Evolutionary conservation across 306 rosid genomes (phyloP).

Genomic region (Sophora flavescens): DNA sequence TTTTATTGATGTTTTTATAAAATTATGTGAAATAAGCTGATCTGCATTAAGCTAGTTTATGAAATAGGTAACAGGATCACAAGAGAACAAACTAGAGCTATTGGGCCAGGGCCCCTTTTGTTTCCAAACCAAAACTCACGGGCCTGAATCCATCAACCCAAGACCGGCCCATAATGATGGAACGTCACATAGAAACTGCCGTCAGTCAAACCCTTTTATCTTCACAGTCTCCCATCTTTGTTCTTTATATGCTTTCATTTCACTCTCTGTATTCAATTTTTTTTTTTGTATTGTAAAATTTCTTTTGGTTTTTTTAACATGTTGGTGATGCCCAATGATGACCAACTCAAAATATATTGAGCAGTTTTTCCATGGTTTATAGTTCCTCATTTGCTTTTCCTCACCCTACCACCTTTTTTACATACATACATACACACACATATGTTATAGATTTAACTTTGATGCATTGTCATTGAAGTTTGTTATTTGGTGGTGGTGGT

Average conservation of each 20-base stretch:
- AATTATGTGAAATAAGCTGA: no score
- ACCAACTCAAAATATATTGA: conserved; percentile 33
- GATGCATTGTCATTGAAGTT: not conserved
- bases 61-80: not conserved
- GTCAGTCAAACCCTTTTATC: not conserved
- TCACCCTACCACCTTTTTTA: not conserved
- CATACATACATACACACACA: not conserved
- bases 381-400: conserved; percentile 41
- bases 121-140: no score
- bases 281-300: no score
- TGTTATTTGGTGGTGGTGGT: conserved; percentile 26
- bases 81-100: not conserved
- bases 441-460: not conserved
- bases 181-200: not conserved
- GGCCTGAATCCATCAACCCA: not conserved
- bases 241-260: not conserved
- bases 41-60: not conserved
- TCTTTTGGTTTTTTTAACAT: no score
- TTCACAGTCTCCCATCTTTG: not conserved
- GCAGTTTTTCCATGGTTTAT: conserved; percentile 41
- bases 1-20: no score
- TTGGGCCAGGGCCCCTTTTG: no score
- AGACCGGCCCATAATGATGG: not conserved
- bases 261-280: not conserved
- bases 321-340: conserved; percentile 52